Evolutionary conservation across 2,329 filamentous ascomycete genomes (phyloP).

Genomic region (Sporothrix variecibatus): DNA sequence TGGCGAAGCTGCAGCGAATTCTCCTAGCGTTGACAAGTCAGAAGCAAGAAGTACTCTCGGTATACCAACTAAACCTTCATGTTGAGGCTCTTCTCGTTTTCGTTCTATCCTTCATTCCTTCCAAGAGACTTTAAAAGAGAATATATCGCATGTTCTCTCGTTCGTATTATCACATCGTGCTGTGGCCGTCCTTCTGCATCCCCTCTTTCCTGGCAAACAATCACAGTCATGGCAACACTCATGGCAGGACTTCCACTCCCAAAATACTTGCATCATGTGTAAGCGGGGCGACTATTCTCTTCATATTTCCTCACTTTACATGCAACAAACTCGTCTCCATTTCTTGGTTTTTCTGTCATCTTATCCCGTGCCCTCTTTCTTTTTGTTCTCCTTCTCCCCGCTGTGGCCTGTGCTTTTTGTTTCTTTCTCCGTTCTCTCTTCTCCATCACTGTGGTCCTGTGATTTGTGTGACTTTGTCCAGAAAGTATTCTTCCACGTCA

Average conservation of each 20-base stretch:
- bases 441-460: not conserved
- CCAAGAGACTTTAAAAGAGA: no score
- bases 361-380: not conserved
- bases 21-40: not conserved
- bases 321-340: not conserved
- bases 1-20: not conserved
- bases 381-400: not conserved
- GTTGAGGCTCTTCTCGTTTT: no score
- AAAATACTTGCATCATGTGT: not conserved
- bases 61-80: no score
- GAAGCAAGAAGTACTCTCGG: not conserved
- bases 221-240: not conserved
- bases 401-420: not conserved
- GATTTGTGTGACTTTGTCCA: not conserved
- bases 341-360: not conserved
- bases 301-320: not conserved
- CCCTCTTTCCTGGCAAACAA: not conserved
- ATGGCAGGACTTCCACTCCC: not conserved
- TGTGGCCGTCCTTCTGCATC: not conserved
- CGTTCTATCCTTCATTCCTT: no score
- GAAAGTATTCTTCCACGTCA: conserved; percentile 25
- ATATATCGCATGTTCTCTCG: not conserved
- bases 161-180: no score
- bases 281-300: not conserved
- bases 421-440: not conserved